These are phyloP conservation scores for Claviceps humidiphila DNA, from an alignment of 2,329 filamentous ascomycete species.

Conservation along the genomic window DNA sequence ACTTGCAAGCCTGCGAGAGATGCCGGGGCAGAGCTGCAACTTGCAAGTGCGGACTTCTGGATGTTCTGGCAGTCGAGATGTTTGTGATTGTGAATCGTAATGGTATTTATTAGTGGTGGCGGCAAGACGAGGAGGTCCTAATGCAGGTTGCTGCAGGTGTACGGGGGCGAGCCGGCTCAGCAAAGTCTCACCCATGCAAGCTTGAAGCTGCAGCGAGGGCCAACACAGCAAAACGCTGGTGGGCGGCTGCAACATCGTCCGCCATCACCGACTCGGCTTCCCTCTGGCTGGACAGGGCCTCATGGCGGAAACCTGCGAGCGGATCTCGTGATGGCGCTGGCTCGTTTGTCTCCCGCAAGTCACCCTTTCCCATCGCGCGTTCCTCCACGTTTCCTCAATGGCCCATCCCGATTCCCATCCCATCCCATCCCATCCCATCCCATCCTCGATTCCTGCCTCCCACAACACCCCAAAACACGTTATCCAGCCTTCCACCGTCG, in stretches of 20 bases:
- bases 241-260: conserved; percentile 9
- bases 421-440: no score
- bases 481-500: neutral
- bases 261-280: conserved; percentile 9
- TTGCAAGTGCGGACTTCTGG: no score
- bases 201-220: neutral
- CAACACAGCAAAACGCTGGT: neutral
- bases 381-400: no score
- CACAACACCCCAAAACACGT: neutral
- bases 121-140: no score
- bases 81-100: no score
- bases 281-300: conserved; percentile 7
- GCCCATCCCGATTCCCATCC: neutral
- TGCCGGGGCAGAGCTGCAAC: no score
- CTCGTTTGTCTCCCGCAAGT: neutral
- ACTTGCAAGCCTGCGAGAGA: no score
- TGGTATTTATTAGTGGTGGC: no score
- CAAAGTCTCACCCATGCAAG: no score
- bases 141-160: no score
- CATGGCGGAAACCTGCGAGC: neutral
- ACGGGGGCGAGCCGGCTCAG: no score
- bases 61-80: no score
- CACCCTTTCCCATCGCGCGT: neutral
- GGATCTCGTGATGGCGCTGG: neutral
- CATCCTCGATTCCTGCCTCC: neutral